Percentiles rank a stretch among this genome's conserved stretches.
phyloP scores from a whole-genome alignment of 257 asterid genomes.

The Mentha longifolia region DNA sequence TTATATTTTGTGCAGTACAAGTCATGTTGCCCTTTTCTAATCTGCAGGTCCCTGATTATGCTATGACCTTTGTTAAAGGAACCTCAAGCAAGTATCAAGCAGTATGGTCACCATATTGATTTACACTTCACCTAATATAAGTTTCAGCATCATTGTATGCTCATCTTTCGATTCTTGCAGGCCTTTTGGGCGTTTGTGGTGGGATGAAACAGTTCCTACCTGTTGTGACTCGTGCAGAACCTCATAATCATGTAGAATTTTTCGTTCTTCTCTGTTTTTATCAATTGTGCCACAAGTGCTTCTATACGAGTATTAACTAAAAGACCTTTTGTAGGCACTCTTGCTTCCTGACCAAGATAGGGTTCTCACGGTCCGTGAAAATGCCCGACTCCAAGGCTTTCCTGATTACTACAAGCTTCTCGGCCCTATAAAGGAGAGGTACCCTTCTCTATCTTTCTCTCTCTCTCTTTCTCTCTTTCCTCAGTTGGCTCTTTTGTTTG shows the following conservation, averaged over 20 bases:
- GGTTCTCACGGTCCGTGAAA: constrained; percentile 86
- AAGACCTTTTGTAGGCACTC: constrained; percentile 45
- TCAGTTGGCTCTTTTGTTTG: neutral
- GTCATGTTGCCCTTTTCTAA: neutral
- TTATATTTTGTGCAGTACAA: neutral
- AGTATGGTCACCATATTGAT: neutral
- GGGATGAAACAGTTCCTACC: constrained; percentile 93
- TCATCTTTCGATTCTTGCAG: constrained; percentile 38
- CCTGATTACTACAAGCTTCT: constrained; percentile 75
- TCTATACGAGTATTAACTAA: neutral
- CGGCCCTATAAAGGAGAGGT: constrained; percentile 86
- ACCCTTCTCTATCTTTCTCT: neutral
- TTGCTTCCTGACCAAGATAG: constrained; percentile 75
- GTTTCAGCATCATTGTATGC: neutral
- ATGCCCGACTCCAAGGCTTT: constrained; percentile 92
- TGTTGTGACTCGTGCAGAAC: constrained; percentile 87
- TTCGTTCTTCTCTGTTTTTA: neutral
- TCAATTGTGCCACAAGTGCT: too few relatives aligned
- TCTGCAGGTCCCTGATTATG: constrained; percentile 86
- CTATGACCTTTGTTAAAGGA: constrained; percentile 64
- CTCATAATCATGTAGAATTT: constrained; percentile 73
- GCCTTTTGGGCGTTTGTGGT: constrained; percentile 95
- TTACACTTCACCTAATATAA: neutral
- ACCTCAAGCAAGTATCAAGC: constrained; percentile 75
- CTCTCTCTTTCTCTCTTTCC: neutral